Conservation (phyloP, 2,329 filamentous ascomycete genomes). For the Pyrenochaeta sp. region DNA sequence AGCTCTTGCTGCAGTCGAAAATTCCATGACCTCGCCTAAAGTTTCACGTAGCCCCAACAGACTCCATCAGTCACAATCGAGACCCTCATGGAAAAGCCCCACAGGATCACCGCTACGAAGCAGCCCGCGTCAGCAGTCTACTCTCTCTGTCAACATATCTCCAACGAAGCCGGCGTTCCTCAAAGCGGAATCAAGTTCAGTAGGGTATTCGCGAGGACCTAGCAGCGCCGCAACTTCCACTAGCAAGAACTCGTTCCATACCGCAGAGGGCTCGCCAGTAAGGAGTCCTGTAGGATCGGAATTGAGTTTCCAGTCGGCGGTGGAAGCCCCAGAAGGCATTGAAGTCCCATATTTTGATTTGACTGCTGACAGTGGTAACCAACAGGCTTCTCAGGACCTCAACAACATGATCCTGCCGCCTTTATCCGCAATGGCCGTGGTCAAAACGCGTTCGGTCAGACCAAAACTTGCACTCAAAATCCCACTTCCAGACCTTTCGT, state of each 20-base stretch:
- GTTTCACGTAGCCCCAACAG: constrained; percentile 18
- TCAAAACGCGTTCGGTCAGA: constrained; percentile 4
- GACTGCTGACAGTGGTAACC: constrained; percentile 22
- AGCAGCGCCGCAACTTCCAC: constrained; percentile 30
- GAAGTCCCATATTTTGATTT: constrained; percentile 11
- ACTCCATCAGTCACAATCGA: constrained; percentile 23
- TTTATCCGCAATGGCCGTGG: neutral
- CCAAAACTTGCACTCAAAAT: constrained; percentile 33
- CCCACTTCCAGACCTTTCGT: neutral
- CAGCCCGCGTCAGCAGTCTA: constrained; percentile 14
- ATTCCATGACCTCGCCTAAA: constrained; percentile 21
- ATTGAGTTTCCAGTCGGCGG: constrained; percentile 27
- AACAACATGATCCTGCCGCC: too few species aligned
- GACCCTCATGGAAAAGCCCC: constrained; percentile 29
- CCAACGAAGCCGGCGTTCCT: constrained; percentile 19
- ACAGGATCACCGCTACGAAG: constrained; percentile 19
- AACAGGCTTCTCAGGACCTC: constrained; percentile 11
- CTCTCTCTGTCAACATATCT: constrained; percentile 25
- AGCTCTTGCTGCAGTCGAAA: constrained; percentile 30
- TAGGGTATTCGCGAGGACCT: constrained; percentile 15
- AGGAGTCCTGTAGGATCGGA: constrained; percentile 33
- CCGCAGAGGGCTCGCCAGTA: constrained; percentile 39
- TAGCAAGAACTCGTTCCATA: constrained; percentile 28
- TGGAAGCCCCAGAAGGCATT: constrained; percentile 16
- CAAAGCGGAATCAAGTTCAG: neutral